Base-by-base conservation (phyloP, 78 protist species). In the Blattamonas nauphoetae region DNA sequence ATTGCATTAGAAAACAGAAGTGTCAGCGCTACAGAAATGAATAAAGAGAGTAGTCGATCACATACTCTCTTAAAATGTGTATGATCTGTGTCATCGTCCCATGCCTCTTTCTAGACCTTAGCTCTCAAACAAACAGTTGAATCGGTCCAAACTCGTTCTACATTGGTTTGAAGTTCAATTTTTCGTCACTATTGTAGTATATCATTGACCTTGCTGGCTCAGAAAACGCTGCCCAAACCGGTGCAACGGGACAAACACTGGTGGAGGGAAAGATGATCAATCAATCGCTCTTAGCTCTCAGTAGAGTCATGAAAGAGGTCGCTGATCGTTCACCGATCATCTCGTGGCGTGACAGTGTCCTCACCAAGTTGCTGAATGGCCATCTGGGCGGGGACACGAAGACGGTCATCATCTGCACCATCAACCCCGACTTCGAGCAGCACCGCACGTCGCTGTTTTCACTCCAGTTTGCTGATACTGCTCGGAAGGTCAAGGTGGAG, bases 191-290 rank as follows among this genome's bases (percentile, higher is more conserved):
- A 46, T 6, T 46, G 35, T 6, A 5, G 38, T 41, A 81, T 2
- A 34, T 81, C 63, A 41, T 81, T 41, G 85, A 81, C 85, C 44
- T 81, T 1, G 85, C 85, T 41, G 85, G 85, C 36, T 81, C 85
- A 38, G 85, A 81, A 2, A 34, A 41, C 29, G 3, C 2, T 33
- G 1, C 2, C 29, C 45, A 81, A 41, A 81, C 45, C 35, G 63
- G 2, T 2, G 85, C 3, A 4, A 2, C 1, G 45, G 85, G 85
- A 34, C n/a, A 41, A 6, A 5, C 45, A 35, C 42, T 81, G 85
- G 1, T 35, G 42, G 85, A 81, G 2, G 85, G 38, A 1, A 41
- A 41, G 1, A 1, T 38, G 45, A 81, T 81, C 85, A 81, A 81
- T 41, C n/a, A 81, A 2, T 36, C 45, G 45, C 85, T 81, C 35